Evolutionary conservation across 805 yeast genomes (phyloP), one percentile per base, ranked within the genome.

Genomic region (Lipomyces spencermartinsiae): DNA sequence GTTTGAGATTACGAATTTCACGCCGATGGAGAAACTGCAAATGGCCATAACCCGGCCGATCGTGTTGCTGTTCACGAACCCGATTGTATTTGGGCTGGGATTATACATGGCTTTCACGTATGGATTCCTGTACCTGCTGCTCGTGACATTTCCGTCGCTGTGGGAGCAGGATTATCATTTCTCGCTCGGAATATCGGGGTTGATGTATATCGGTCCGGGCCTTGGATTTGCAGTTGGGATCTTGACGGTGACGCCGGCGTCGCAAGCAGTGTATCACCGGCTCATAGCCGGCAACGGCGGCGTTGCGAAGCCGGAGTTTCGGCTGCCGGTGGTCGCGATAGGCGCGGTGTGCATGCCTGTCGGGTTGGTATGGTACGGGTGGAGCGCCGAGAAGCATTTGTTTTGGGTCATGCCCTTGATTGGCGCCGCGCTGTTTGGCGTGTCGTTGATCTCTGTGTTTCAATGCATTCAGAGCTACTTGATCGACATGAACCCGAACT

Each of bases 201-300:
- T 86, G 34, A 97, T 97, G 19, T 93, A 91, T 81, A 77, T 92
- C 65, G 89, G 91, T n/a, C 82, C 92, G 77, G 84, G 89, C 59
- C 75, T 90, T 59, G 97, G 97, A 66, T 82, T 87, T 79, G 46
- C 84, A 7, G 56, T 86, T 37, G 91, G 93, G 63, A 87, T 88
- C 39, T 66, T 76, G 0, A 79, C 80, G 67, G 84, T 89, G 74
- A 80, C 88, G 59, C 81, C 78, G 74, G 39, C 59, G 34, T 95
- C 91, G 74, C 83, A 80, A 8, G 77, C 79, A 43, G 75, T 79
- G 10, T 86, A 84, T 74, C 68, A 75, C 22, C 72, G 71, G 34
- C 73, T 85, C 61, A 79, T 79, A 1, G 78, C 68, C 7, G 76
- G 74, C 58, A 86, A 87, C 71, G 79, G 79, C 22, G 90, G 90